Evolutionary conservation across 108 stramenopile genomes (phyloP), one percentile per base, ranked within the genome.

Genomic region (Chaetoceros tenuissimus): DNA sequence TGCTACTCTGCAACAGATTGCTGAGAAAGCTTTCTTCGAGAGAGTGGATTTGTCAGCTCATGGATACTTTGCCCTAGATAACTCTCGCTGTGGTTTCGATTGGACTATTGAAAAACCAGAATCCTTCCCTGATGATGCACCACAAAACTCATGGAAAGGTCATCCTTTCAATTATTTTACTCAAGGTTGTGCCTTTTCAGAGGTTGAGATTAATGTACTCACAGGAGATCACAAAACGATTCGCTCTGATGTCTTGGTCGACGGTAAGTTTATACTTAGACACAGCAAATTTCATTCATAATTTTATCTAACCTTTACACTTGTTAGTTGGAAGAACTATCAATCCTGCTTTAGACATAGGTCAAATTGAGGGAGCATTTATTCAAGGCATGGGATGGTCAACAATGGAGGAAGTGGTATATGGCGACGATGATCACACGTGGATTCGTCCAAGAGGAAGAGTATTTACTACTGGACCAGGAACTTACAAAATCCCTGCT

Each of bases 341-440:
- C 72, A 97, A 97, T 63, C 96, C 96, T 3, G 80, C 87, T 3
- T 92, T 97, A 55, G 96, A 97, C 64, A 87, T 97, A 55, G 96
- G 96, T 27, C 96, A 97, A 59, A 94, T 97, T 48, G 96, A 97
- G 60, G 96, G 96, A 19, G 96, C 94, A 3, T 97, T 97, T 58
- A 75, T 91, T 2, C 95, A 96, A 71, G 96, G 96, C 28, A 91
- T 88, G 83, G 96, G 96, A 7, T 97, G 96, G 96, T 67, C 77
- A 51, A 97, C 96, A 45, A 94, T 89, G 28, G 96, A 97, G 71
- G 96, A 97, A 67, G 64, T 93, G 3, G 72, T 83, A 19, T 88
- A 87, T 66, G 88, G 84, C 24, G 96, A 92, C 55, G 81, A 89
- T 46, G 92, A 97, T 62, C 96, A 97, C 62, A 74, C 71, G 3